Base-by-base conservation (phyloP, 1,139 yeast genomes). In the Yamadazyma songkhlaensis region DNA sequence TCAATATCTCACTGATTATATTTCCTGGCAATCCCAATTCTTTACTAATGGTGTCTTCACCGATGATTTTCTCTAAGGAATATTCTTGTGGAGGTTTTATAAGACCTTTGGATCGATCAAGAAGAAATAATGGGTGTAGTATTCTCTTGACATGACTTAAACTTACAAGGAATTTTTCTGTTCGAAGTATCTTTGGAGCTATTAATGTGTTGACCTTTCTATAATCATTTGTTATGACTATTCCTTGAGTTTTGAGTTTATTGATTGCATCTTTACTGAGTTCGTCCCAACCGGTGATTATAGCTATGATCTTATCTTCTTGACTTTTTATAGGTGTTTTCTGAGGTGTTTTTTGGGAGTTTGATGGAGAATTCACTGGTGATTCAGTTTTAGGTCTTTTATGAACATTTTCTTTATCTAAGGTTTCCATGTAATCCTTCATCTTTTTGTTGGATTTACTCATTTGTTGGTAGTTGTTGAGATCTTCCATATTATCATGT, bases 161-260 rank as follows among this genome's bases (percentile, higher is more conserved):
- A 41, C 74, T 60, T 25, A 64, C 57, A 41, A 92, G 67, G 53
- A 90, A 90, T 59, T 92, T 92, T 42, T 85, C 95, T 0, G 97
- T 92, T 46, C 97, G 73, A 49, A 84, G 59, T 9, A 84, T 72
- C 44, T 80, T 79, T 1, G 97, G 96, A 0, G 97, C 92, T 12
- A 90, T 67, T 8, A 84, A 64, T 29, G 82, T 63, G 48, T 79
- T 74, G 17, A 64, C 53, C 29, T 49, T 57, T 22, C 31, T 31
- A 2, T 30, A 24, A 27, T 38, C 41, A 22, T 32, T 35, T n/a
- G 35, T 31, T 11, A 38, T 23, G 4, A 29, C 11, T 4, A 38
- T 35, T 2, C 74, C 72, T 9, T 74, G 55, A 2, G 42, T 40
- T 9, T 57, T 46, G 17, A 71, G 50, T 21, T 51, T 56, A 12